These are phyloP conservation scores for Fusarium sp. DNA, from an alignment of 2,329 filamentous ascomycete species.

Conservation along the genomic window DNA sequence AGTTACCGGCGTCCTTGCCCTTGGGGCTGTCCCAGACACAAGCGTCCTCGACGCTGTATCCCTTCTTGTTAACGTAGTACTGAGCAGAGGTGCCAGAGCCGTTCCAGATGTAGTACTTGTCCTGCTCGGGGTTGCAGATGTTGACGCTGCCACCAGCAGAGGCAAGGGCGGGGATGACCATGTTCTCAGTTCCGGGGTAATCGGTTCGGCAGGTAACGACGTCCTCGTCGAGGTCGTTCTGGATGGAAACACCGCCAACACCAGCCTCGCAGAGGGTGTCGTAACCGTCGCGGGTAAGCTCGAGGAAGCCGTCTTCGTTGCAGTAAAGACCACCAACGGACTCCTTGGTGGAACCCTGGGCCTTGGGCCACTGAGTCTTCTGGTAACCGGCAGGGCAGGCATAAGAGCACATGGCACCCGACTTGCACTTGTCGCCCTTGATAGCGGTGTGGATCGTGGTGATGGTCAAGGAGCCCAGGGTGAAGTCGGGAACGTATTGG, in stretches of 20 bases:
- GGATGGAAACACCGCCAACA: constrained; percentile 75
- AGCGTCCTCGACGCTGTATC: constrained; percentile 71
- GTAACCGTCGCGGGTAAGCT: constrained; percentile 76
- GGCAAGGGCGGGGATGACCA: constrained; percentile 82
- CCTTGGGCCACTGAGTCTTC: constrained; percentile 87
- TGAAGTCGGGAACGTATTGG: constrained; percentile 70
- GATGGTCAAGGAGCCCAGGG: constrained; percentile 64
- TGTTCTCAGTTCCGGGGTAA: constrained; percentile 91
- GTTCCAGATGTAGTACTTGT: constrained; percentile 82
- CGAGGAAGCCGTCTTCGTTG: constrained; percentile 76
- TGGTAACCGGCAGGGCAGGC: constrained; percentile 91
- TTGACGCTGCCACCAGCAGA: constrained; percentile 67
- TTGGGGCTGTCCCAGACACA: constrained; percentile 77
- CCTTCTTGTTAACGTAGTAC: constrained; percentile 94
- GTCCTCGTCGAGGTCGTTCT: constrained; percentile 76
- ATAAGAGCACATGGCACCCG: constrained; percentile 87
- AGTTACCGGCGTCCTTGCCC: constrained; percentile 78
- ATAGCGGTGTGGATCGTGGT: constrained; percentile 73
- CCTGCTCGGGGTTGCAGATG: constrained; percentile 81
- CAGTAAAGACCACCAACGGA: constrained; percentile 91
- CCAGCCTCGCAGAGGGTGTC: constrained; percentile 81
- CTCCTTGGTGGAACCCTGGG: constrained; percentile 83
- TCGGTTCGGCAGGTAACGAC: constrained; percentile 92
- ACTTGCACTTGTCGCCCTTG: constrained; percentile 68
- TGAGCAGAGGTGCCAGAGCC: constrained; percentile 84